A percentile compares a stretch with the other conserved stretches of the same genome.
phyloP scores from a whole-genome alignment of 2,329 filamentous ascomycete species.

The Xylariaceae sp. region DNA sequence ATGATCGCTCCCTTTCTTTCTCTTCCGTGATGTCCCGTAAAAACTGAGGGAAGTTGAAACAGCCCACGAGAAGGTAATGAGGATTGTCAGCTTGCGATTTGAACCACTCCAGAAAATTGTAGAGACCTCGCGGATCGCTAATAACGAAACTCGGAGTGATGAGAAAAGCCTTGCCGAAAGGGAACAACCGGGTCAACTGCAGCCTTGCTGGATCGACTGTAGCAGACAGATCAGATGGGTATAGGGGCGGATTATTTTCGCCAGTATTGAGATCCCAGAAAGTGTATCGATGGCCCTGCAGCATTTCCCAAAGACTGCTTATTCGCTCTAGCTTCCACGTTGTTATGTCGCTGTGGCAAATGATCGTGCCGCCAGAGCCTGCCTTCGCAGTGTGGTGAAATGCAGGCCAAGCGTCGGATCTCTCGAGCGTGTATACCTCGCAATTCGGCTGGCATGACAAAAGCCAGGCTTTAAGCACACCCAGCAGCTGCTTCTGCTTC shows the following conservation, averaged over 20 bases:
- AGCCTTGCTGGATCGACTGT: slow-evolving; percentile 30
- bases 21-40: slow-evolving; percentile 34
- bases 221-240: slow-evolving; percentile 26
- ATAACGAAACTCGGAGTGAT: slow-evolving; percentile 48
- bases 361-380: slow-evolving; percentile 26
- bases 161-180: slow-evolving; percentile 41
- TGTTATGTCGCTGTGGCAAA: slow-evolving; percentile 27
- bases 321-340: slow-evolving; percentile 23
- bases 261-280: slow-evolving; percentile 28
- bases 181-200: slow-evolving; percentile 40
- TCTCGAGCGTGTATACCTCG: slow-evolving; percentile 24
- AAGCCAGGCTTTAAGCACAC: slow-evolving; percentile 26
- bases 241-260: slow-evolving; percentile 25
- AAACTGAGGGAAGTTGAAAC: slow-evolving; percentile 33
- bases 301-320: slow-evolving; percentile 23
- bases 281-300: slow-evolving; percentile 24
- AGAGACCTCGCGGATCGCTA: slow-evolving; percentile 39
- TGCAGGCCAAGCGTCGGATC: slow-evolving; percentile 22
- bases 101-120: slow-evolving; percentile 40
- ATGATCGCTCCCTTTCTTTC: slow-evolving; percentile 25
- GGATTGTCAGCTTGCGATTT: slow-evolving; percentile 16
- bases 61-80: slow-evolving; percentile 33
- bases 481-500: slow-evolving; percentile 21
- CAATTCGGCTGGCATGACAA: slow-evolving; percentile 21
- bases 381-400: slow-evolving; percentile 25